Evolutionary conservation across 2,329 filamentous ascomycete genomes (phyloP).

Genomic region (Monilinia fructigena): DNA sequence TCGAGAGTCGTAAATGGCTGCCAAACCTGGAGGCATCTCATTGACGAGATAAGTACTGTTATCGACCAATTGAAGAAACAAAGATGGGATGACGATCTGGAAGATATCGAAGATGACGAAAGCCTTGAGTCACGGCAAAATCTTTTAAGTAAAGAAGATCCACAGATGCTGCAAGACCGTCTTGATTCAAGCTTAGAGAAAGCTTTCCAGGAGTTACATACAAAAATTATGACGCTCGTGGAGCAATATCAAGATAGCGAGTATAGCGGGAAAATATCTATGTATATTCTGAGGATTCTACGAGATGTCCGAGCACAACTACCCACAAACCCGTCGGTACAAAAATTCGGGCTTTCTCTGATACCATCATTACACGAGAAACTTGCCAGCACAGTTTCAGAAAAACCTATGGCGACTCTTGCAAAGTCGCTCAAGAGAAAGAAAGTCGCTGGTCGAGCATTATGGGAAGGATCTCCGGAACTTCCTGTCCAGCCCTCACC

Average conservation of each 20-base stretch:
- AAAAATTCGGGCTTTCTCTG: conserved; percentile 58
- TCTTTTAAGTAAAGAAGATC: conserved; percentile 70
- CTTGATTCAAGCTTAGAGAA: conserved; percentile 56
- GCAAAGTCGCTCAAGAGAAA: conserved; percentile 45
- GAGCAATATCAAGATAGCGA: conserved; percentile 46
- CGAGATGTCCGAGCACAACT: conserved; percentile 70
- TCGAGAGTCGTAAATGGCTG: conserved; percentile 63
- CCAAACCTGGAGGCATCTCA: conserved; percentile 68
- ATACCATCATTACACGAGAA: conserved; percentile 63
- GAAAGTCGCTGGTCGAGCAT: conserved; percentile 57
- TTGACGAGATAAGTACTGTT: conserved; percentile 64
- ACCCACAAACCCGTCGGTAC: conserved; percentile 52
- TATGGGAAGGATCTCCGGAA: conserved; percentile 79
- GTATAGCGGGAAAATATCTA: conserved; percentile 53
- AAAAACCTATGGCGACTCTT: conserved; percentile 51
- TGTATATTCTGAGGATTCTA: conserved; percentile 71
- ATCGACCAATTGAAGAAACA: conserved; percentile 65
- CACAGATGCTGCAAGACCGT: conserved; percentile 58
- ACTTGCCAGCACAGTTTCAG: conserved; percentile 55
- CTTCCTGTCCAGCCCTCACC: conserved; percentile 79
- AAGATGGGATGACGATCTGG: conserved; percentile 72
- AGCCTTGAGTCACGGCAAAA: conserved; percentile 65
- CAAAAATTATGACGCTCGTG: conserved; percentile 54
- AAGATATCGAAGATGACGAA: conserved; percentile 71
- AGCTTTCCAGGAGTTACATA: conserved; percentile 59